Evolutionary conservation across 345 rosid species (phyloP), one percentile per base, ranked within the genome.

Genomic region (Capsella bursapastoris): DNA sequence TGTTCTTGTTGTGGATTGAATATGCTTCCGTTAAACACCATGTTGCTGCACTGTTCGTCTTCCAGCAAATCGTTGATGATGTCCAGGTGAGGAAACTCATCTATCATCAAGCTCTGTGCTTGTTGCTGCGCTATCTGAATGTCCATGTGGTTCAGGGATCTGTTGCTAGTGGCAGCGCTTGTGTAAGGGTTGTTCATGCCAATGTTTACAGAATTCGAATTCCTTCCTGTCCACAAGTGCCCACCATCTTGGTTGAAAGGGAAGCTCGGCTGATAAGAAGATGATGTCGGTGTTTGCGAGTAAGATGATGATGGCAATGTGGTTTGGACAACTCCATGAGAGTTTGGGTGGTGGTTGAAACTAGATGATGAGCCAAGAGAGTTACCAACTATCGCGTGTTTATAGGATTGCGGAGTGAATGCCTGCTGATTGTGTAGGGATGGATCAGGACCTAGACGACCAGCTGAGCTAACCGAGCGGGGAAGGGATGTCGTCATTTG

Each of bases 71-170:
- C 99, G 62, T 95, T 95, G 78, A 95, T 95, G 77, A 95, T 95
- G 74, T 95, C 99, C 0, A 95, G 88, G 78, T 95, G 99, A 2
- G 99, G 99, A 74, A 92, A 95, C 68, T 95, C 99, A 62, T 95
- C 97, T 1, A 82, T 85, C 16, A 80, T 65, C 15, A 75, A 80
- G 75, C 86, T 89, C 74, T 84, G 81, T 68, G 79, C 37, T 61
- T 68, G 68, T n/a, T 82, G 95, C 50, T 82, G 84, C 37, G 93
- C 84, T 4, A 84, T 86, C 59, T 87, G 74, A 50, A 82, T 68
- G 35, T 47, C 72, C 0, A 28, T 9, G 53, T 70, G 63, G 71
- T 51, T 72, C 40, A 65, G 49, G 34, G 73, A 57, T 49, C 71
- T 76, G 63, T 51, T 75, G 73, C 73, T 67, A 28, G 56, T 43